Evolutionary conservation across 306 rosid species (phyloP).

Genomic region (Vigna hirtella): DNA sequence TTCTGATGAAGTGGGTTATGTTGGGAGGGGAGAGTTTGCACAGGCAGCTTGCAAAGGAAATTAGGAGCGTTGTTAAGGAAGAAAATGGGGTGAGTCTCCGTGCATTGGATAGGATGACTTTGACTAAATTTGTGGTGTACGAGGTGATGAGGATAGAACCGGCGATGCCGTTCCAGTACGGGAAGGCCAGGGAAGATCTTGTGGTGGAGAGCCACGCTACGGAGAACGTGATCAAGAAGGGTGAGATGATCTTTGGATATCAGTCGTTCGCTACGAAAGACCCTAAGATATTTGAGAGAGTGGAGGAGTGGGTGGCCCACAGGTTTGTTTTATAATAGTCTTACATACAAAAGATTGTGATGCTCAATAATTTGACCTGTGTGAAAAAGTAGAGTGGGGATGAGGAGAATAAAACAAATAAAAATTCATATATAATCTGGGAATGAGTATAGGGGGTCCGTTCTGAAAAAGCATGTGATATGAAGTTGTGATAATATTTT

Average conservation of each 20-base stretch:
- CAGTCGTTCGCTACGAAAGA: slow-evolving; percentile 77
- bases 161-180: slow-evolving; percentile 77
- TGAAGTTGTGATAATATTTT: no score
- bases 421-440: no score
- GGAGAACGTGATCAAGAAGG: slow-evolving; percentile 65
- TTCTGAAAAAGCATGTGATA: no score
- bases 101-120: slow-evolving; percentile 59
- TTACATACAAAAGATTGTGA: no score
- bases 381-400: no score
- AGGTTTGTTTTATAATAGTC: slow-evolving; percentile 39
- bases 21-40: slow-evolving; percentile 59
- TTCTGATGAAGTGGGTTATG: slow-evolving; percentile 68
- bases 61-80: slow-evolving; percentile 57
- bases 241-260: slow-evolving; percentile 78
- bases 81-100: slow-evolving; percentile 50
- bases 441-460: no score
- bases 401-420: no score
- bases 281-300: slow-evolving; percentile 55
- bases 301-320: slow-evolving; percentile 55
- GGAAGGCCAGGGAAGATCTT: slow-evolving; percentile 66
- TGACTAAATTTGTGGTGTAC: slow-evolving; percentile 69
- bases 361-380: no score
- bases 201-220: slow-evolving; percentile 65
- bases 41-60: slow-evolving; percentile 54
- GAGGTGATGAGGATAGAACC: slow-evolving; percentile 74